Evolutionary conservation across 495 filamentous ascomycete species (phyloP), one percentile per base, ranked within the genome.

Genomic region (Terfezia claveryi): DNA sequence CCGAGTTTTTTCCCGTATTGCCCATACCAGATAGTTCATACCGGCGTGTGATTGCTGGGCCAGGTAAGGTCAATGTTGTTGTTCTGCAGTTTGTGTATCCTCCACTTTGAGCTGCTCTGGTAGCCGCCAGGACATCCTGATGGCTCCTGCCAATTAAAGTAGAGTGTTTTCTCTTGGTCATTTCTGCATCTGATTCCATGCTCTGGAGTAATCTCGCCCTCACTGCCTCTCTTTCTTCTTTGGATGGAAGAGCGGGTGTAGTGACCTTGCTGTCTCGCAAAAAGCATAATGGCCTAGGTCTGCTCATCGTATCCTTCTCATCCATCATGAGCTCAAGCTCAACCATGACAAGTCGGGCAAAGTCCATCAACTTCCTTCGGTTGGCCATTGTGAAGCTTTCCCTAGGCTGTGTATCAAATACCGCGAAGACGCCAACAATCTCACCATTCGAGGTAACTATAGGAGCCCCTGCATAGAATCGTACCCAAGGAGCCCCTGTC

Each of bases 391-490:
- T 60, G 38, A 72, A 72, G 10, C 11, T 51, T 4, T 51, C 46
- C 49, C 67, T 57, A 12, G 67, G 67, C 14, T 62, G 44, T 14
- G 57, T 62, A 52, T 61, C 61, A 53, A 69, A 66, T 14, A 72
- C n/a, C 14, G 67, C 59, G 52, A 72, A 67, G 1, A 69, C 66
- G 2, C 68, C 70, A 38, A 72, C 61, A 4, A 58, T 62, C 17
- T 64, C 51, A 36, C 66, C 68, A 51, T 65, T 61, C 37, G 57
- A 54, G 27, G 62, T 63, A 14, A 70, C 56, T 27, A 72, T 58
- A 6, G 70, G 70, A n/a, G 69, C 69, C 3, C 63, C 70, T 17
- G 68, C 70, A 51, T 68, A 70, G 55, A 71, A 72, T 8, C 66
- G 61, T 38, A 72, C 63, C n/a, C 64, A 37, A 6, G 70, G 67